Evolutionary conservation across 2,329 filamentous ascomycete species (phyloP).

Genomic region (Ophiostoma perfectum): DNA sequence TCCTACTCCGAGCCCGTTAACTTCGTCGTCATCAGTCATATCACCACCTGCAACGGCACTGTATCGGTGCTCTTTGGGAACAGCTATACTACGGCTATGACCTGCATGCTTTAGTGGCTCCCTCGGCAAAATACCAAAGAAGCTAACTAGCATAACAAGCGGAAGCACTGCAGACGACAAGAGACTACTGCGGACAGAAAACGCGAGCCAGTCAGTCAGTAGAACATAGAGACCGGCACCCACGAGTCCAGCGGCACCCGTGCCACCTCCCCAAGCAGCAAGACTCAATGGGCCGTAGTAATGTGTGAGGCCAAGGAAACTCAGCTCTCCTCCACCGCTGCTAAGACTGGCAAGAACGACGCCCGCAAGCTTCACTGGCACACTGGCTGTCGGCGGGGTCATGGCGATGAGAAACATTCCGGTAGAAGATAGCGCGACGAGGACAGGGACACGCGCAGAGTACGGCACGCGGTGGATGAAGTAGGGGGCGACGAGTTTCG

Average conservation of each 20-base stretch:
- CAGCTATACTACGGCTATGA: slow-evolving; percentile 23
- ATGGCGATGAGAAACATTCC: slow-evolving; percentile 89
- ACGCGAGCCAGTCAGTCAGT: slow-evolving; percentile 71
- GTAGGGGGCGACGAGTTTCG: slow-evolving; percentile 85
- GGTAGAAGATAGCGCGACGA: slow-evolving; percentile 67
- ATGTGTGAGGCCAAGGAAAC: slow-evolving; percentile 85
- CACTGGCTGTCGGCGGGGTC: slow-evolving; percentile 60
- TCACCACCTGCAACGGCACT: not conserved
- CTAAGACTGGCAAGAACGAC: slow-evolving; percentile 80
- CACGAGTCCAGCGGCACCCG: slow-evolving; percentile 79
- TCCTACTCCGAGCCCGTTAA: slow-evolving; percentile 26
- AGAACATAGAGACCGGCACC: slow-evolving; percentile 85
- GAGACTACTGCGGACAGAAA: slow-evolving; percentile 69
- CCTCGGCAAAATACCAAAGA: slow-evolving; percentile 73
- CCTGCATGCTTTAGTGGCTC: slow-evolving; percentile 50
- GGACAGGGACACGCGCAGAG: slow-evolving; percentile 63
- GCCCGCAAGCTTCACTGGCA: slow-evolving; percentile 71
- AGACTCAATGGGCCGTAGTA: slow-evolving; percentile 85
- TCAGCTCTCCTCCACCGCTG: slow-evolving; percentile 82
- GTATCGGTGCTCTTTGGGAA: not conserved
- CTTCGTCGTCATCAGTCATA: slow-evolving; percentile 28
- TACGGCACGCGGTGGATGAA: slow-evolving; percentile 89
- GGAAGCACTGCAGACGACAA: slow-evolving; percentile 75
- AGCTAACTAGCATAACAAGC: slow-evolving; percentile 74
- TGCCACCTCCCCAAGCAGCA: slow-evolving; percentile 88